Base-by-base conservation (phyloP, 108 stramenopile genomes). In the Nitzschia sp. region DNA sequence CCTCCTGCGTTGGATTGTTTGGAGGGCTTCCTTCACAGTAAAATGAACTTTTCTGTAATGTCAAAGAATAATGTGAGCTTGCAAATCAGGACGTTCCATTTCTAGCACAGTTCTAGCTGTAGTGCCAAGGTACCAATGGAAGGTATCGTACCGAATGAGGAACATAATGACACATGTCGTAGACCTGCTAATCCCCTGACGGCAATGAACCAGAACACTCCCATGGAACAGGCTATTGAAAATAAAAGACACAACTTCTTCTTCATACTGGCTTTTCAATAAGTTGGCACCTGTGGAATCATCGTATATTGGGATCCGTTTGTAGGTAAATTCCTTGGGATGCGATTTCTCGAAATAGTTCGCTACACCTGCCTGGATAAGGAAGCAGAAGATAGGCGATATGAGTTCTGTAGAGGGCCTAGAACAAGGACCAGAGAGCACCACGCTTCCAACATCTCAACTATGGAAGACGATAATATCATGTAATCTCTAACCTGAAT, bases 151-250 rank as follows among this genome's bases (percentile, higher is more conserved):
- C 84, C 79, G 66, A 66, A 91, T 87, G 39, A 91, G 75, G 71
- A 81, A 91, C 44, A 91, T 69, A 0, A 82, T 46, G 3, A 81
- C 84, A 34, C 83, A 76, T 5, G 90, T 87, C 0, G 84, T 78
- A 41, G 87, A 88, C 69, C 90, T 60, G 10, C 85, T 86, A 0
- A 85, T 77, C 0, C 90, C 90, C 19, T 73, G 65, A 41, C 83
- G 81, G 69, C 90, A 91, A 72, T 91, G 90, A 2, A 91, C 86
- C 43, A 91, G 63, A 0, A 91, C 86, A 50, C 81, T 80, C n/a
- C 90, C 90, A 70, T 91, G 86, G 63, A 77, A 77, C 44, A 91
- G 51, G 17, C 87, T 87, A 40, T 60, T 83, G 51, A 75, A 63
- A 38, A 88, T 85, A 53, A 88, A 91, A 17, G 65, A 52, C 0